Base-by-base conservation (phyloP, 768 basidiomycete genomes). In the Gyrodon lividus region DNA sequence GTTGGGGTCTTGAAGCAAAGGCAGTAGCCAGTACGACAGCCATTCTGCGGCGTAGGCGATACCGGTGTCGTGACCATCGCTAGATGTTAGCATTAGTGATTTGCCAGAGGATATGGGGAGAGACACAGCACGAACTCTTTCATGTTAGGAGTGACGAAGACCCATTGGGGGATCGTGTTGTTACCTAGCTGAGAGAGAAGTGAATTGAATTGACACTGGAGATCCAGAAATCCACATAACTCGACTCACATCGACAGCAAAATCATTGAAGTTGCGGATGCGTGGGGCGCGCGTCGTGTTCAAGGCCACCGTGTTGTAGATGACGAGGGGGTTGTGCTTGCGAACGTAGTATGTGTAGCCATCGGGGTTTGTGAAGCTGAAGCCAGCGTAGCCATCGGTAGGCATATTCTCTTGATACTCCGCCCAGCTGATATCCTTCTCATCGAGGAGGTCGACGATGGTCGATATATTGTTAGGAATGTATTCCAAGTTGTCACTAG, bases 341-440 rank as follows among this genome's bases (percentile, higher is more conserved):
- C 80, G 76, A 43, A 73, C 71, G 51, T 81, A 80, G 68, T 74
- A 81, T 4, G 68, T 70, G 61, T 80, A 79, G 6, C 58, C 59
- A 34, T 60, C 50, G 12, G 55, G 28, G 54, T 56, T 67, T 48
- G 41, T 56, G 41, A 58, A 73, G 58, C 69, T 69, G 64, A 68
- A 75, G 7, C 72, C 77, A 22, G 54, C 60, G 46, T 71, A 82
- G 0, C 77, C 81, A 45, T 78, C 77, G 4, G 56, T 59, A 0
- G 80, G 80, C 74, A 83, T 71, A 55, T 75, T 76, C 59, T 85
- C 82, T 59, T 81, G 74, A 59, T 85, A 86, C 20, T 76, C 74
- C 0, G 74, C 77, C 84, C 84, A 86, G 9, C 77, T 77, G 35
- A 86, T 75, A 38, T 69, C 73, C 61, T 80, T 81, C 23, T 71